Evolutionary conservation across 2,329 filamentous ascomycete genomes (phyloP).

Genomic region (Calonectria multiphialidica): DNA sequence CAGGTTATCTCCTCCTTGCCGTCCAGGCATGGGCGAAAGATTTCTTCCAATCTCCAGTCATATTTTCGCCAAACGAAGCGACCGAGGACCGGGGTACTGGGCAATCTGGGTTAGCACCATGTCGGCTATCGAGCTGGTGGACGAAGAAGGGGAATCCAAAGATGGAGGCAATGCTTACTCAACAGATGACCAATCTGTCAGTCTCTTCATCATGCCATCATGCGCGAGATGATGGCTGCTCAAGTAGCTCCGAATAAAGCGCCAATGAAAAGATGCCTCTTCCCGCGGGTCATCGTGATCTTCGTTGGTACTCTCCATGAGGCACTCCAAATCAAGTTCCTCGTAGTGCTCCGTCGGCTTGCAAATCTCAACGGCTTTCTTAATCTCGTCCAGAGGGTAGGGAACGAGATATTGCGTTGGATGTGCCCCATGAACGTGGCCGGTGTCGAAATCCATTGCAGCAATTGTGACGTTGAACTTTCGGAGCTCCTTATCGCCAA

Average conservation of each 20-base stretch:
- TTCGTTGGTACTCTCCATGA: not conserved
- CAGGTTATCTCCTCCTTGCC: no score
- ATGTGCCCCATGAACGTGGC: not conserved
- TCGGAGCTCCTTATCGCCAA: not conserved
- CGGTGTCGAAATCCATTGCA: not conserved
- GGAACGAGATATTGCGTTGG: not conserved
- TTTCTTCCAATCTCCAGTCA: not conserved
- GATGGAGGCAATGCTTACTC: not conserved
- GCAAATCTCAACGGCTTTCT: not conserved
- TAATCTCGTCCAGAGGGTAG: not conserved
- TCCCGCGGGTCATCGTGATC: not conserved
- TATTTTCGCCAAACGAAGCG: not conserved
- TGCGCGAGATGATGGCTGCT: no score
- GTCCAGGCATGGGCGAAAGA: not conserved
- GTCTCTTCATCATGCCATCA: not conserved
- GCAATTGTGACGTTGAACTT: not conserved
- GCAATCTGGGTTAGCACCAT: not conserved
- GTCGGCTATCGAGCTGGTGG: not conserved
- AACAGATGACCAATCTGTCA: not conserved
- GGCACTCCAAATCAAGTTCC: not conserved
- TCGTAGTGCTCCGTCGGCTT: not conserved
- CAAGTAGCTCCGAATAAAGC: not conserved
- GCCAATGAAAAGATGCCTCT: not conserved
- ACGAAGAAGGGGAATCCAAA: not conserved
- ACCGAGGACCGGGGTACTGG: not conserved